These are phyloP conservation scores for Colletotrichum sojae DNA, from an alignment of 2,329 filamentous ascomycete genomes.

Conservation along the genomic window DNA sequence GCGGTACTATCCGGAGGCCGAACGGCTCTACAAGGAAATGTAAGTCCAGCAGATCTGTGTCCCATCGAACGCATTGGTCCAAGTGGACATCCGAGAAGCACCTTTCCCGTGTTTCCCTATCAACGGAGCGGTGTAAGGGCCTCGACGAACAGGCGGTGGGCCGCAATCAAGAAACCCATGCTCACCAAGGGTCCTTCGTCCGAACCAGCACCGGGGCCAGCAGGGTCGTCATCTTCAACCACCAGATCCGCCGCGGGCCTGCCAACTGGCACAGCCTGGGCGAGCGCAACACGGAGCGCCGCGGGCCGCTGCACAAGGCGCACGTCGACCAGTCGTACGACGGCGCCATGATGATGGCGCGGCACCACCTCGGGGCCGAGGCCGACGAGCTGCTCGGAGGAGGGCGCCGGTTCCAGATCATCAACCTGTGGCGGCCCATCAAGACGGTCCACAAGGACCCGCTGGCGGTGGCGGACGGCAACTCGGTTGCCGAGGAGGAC, in stretches of 20 bases:
- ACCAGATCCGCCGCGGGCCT: slow-evolving; percentile 48
- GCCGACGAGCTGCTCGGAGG: slow-evolving; percentile 25
- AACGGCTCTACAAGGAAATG: slow-evolving; percentile 41
- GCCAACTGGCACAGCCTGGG: slow-evolving; percentile 73
- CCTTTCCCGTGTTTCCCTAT: no score
- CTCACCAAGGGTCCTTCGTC: slow-evolving; percentile 27
- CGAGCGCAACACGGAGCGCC: slow-evolving; percentile 71
- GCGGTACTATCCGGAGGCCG: slow-evolving; percentile 54
- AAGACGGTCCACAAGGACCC: slow-evolving; percentile 61
- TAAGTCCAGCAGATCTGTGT: slow-evolving; percentile 23
- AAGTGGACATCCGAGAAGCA: slow-evolving; percentile 2
- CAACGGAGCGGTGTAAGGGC: slow-evolving; percentile 27
- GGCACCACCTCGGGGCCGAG: slow-evolving; percentile 39
- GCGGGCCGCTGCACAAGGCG: slow-evolving; percentile 63
- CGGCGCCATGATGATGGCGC: slow-evolving; percentile 45
- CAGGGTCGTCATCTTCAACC: slow-evolving; percentile 49
- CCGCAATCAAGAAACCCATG: slow-evolving; percentile 34
- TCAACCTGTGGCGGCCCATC: slow-evolving; percentile 63
- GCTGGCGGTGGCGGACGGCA: slow-evolving; percentile 56
- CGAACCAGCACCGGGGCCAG: slow-evolving; percentile 47
- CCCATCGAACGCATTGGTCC: background rate
- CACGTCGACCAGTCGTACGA: slow-evolving; percentile 60
- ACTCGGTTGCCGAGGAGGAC: slow-evolving; percentile 55
- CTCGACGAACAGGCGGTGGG: slow-evolving; percentile 26
- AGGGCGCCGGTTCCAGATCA: slow-evolving; percentile 39